Evolutionary conservation across 495 filamentous ascomycete genomes (phyloP).

Genomic region (Penicillium samsonianum): DNA sequence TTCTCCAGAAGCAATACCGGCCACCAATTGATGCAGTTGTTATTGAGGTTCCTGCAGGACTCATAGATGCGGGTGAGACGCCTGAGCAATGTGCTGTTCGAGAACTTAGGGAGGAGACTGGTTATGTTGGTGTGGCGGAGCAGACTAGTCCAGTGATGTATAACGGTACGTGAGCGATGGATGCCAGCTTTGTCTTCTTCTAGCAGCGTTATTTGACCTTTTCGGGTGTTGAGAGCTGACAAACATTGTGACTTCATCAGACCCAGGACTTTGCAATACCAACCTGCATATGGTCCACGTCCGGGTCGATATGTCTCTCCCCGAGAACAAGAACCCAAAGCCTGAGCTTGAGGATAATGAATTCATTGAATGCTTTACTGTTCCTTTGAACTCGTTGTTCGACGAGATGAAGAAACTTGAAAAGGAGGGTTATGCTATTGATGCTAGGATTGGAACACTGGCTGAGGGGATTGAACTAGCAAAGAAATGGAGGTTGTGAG

Average conservation of each 20-base stretch:
- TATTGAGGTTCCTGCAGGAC: conserved; percentile 83
- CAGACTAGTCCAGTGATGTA: conserved; percentile 36
- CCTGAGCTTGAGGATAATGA: conserved; percentile 83
- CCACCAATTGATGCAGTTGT: conserved; percentile 76
- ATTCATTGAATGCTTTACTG: conserved; percentile 82
- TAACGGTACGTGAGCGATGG: conserved; percentile 21
- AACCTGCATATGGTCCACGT: conserved; percentile 83
- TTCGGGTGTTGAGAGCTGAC: neutral
- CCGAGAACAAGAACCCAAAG: conserved; percentile 67
- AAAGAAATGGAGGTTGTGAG: conserved; percentile 52
- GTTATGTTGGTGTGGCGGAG: conserved; percentile 72
- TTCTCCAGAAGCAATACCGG: conserved; percentile 87
- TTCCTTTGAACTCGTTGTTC: conserved; percentile 66
- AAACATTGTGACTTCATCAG: conserved; percentile 30
- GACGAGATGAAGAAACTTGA: conserved; percentile 68
- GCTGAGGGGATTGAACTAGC: conserved; percentile 84
- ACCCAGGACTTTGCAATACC: conserved; percentile 82
- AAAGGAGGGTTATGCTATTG: conserved; percentile 75
- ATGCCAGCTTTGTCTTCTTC: neutral
- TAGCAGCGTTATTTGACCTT: neutral
- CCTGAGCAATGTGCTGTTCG: conserved; percentile 77
- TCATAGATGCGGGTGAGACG: conserved; percentile 81
- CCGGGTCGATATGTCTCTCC: conserved; percentile 67
- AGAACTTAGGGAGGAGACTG: conserved; percentile 94
- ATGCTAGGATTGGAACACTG: conserved; percentile 79